Base-by-base conservation (phyloP, 2,329 filamentous ascomycete species). In the Neofusicoccum umdonicola region DNA sequence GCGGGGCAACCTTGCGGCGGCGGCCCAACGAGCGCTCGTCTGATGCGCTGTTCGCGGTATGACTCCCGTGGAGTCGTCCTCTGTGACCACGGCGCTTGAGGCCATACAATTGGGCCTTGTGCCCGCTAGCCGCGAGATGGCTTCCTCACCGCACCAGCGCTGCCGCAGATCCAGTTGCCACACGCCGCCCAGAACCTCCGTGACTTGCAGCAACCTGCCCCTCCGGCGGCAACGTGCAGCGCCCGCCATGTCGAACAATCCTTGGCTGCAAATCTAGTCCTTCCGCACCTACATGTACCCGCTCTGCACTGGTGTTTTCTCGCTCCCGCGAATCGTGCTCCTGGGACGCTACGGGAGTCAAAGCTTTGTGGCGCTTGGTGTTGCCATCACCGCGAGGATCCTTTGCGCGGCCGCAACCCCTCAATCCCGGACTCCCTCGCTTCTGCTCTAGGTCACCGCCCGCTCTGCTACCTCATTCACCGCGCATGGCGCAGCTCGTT, bases 21-120 rank as follows among this genome's bases (percentile, higher is more conserved):
- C 62, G 41, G 62, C 62, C 50, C 62, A 64, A 57, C 62, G 45
- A 51, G 61, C 61, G 61, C 61, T 44, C 61, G 62, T 56, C 50
- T 64, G 62, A 64, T 64, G 62, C 27, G 61, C 61, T 63, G 61
- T 54, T 56, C 61, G 15, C 61, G 61, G 50, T 57, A 48, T 64
- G 50, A 57, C 62, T 64, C 62, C 41, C 37, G 56, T 60, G 56
- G 56, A 60, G 58, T 50, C 31, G n/a, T 35, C 56, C 54, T 58
- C 54, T 44, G 54, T 22, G 34, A 17, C 34, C 54, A 58, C 45
- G 31, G 47, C 60, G 19, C 60, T 35, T 37, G 11, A 47, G 51
- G 11, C 39, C 7, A 48, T 48, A 45, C 62, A 57, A 64, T 64
- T 64, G 62, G 62, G 51, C 50, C 62, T 45, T 45, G 15, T n/a